Conservation (phyloP, 169 alveolate genomes). For the Ichthyophthirius multifiliis region DNA sequence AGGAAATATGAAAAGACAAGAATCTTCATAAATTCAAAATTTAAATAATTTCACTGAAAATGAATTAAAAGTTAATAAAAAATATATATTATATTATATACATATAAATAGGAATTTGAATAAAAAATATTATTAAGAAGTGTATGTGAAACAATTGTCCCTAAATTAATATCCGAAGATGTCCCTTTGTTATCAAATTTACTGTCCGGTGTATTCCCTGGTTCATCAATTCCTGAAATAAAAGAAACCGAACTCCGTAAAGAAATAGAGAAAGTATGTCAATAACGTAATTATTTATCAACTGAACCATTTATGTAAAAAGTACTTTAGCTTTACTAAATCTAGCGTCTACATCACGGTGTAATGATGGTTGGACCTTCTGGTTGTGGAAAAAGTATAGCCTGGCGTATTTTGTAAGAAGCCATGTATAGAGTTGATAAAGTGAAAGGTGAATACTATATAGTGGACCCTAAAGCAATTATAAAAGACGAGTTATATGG, state of each 20-base stretch:
- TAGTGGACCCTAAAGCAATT: conserved; percentile 94
- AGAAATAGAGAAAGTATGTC: conserved; percentile 81
- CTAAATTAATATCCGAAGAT: conserved; percentile 96
- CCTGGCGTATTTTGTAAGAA: conserved; percentile 88
- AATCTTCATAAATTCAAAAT: conserved; percentile 29
- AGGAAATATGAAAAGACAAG: conserved; percentile 91
- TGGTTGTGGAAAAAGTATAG: conserved; percentile 95
- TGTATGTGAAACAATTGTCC: conserved; percentile 95
- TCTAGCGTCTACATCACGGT: conserved; percentile 95
- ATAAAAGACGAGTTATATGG: conserved; percentile 95
- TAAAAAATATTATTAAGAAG: conserved; percentile 90
- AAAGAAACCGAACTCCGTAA: conserved; percentile 88
- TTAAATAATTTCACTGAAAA: background rate
- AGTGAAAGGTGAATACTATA: conserved; percentile 90
- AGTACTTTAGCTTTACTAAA: conserved; percentile 90
- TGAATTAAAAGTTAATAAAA: conserved; percentile 8
- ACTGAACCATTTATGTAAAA: conserved; percentile 88
- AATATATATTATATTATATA: background rate
- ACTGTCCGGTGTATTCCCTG: conserved; percentile 96
- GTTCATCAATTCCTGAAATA: conserved; percentile 87
- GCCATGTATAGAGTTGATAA: conserved; percentile 90
- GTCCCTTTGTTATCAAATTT: conserved; percentile 88
- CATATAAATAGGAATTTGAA: conserved; percentile 76
- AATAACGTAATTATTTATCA: conserved; percentile 81
- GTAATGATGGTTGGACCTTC: conserved; percentile 98